Conservation (phyloP, 1,139 yeast species). For the Neolecta irregularis region DNA sequence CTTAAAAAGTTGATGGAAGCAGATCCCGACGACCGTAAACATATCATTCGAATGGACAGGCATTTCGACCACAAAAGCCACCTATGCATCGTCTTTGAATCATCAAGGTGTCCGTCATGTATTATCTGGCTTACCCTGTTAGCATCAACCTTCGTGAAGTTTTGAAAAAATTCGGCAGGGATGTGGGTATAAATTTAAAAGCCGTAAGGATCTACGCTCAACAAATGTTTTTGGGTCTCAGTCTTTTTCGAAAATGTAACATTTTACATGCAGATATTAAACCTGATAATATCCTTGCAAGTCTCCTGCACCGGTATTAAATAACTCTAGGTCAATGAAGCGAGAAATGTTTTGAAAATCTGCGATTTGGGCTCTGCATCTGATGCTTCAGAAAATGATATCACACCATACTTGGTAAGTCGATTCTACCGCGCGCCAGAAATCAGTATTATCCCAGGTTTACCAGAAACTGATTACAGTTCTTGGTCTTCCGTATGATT, state of each 20-base stretch:
- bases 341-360: conserved; percentile 69
- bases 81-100: conserved; percentile 73
- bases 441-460: conserved; percentile 29
- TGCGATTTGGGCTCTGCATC: conserved; percentile 85
- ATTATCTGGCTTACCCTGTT: not conserved
- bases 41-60: conserved; percentile 58
- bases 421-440: conserved; percentile 90
- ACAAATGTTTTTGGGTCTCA: conserved; percentile 63
- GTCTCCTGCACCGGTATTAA: conserved; percentile 51
- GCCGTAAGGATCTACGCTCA: conserved; percentile 73
- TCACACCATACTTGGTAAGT: conserved; percentile 76
- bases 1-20: conserved; percentile 54
- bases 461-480: conserved; percentile 19
- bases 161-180: conserved; percentile 58
- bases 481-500: conserved; percentile 76
- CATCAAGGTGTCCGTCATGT: conserved; percentile 28
- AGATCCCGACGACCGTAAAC: conserved; percentile 44
- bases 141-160: conserved; percentile 67
- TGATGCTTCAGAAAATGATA: conserved; percentile 55
- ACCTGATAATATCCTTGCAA: conserved; percentile 62
- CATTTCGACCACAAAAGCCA: conserved; percentile 77
- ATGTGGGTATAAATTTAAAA: conserved; percentile 43
- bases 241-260: conserved; percentile 57
- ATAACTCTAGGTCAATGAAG: conserved; percentile 36
- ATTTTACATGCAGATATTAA: conserved; percentile 77